Evolutionary conservation across 2,329 filamentous ascomycete species (phyloP).

Genomic region (Clarireedia hainanense): DNA sequence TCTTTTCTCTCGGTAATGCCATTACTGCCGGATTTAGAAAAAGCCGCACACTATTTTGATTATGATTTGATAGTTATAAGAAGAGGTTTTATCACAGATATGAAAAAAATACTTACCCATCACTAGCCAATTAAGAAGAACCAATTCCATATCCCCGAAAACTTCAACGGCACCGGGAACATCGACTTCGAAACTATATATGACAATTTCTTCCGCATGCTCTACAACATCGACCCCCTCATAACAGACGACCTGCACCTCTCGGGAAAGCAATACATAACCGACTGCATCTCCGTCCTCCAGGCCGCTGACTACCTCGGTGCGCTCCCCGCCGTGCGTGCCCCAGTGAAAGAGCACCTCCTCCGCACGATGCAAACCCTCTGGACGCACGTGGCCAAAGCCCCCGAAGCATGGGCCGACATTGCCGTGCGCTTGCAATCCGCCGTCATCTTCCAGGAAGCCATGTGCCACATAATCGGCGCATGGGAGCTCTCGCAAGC

Average conservation of each 20-base stretch:
- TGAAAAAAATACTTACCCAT: neutral
- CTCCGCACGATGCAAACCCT: constrained; percentile 20
- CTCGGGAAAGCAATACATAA: constrained; percentile 9
- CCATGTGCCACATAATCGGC: constrained; percentile 24
- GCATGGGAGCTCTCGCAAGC: constrained; percentile 13
- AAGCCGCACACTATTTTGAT: no score
- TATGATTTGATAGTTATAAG: no score
- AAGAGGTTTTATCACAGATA: no score
- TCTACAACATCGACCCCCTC: constrained; percentile 17
- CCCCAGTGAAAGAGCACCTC: constrained; percentile 20
- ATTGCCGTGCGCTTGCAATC: constrained; percentile 21
- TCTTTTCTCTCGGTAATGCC: neutral
- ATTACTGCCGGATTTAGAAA: neutral
- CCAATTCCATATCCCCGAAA: neutral
- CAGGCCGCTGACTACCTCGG: constrained; percentile 18
- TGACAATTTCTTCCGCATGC: constrained; percentile 24
- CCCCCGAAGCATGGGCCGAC: constrained; percentile 21
- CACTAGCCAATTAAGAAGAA: constrained; percentile 5
- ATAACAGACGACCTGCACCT: constrained; percentile 11
- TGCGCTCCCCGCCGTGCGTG: constrained; percentile 14
- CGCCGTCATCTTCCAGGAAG: constrained; percentile 25
- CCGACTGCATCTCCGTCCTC: constrained; percentile 18
- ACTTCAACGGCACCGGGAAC: constrained; percentile 12
- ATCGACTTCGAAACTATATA: constrained; percentile 18
- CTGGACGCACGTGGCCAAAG: constrained; percentile 18